Percentiles rank a stretch among this genome's conserved stretches.
Evolutionary conservation across 1,284 basidiomycete species (phyloP).

Genomic region (Ceratobasidium sp.): DNA sequence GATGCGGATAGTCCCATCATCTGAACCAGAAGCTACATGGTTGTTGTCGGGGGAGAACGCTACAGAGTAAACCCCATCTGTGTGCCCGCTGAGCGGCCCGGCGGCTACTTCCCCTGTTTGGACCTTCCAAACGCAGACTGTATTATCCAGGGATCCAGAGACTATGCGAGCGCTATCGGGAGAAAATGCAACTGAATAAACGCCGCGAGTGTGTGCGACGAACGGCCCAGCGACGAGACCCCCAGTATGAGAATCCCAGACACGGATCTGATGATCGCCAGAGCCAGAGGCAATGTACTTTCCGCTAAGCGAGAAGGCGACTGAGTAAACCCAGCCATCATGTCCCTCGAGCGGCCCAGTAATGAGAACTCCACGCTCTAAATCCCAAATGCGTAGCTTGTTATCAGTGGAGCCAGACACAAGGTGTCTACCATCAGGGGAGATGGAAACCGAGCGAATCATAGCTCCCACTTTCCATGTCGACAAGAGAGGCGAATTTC

Average conservation of each 20-base stretch:
- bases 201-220: neutral
- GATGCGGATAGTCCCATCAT: too few species aligned
- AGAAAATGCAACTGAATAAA: neutral
- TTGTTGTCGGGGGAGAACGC: too few species aligned
- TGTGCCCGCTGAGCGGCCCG: neutral
- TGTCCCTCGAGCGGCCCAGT: neutral
- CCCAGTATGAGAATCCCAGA: neutral
- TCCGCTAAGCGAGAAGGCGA: neutral
- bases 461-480: too few species aligned
- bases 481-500: too few species aligned
- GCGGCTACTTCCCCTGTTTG: neutral
- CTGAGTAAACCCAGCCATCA: neutral
- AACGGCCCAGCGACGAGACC: neutral
- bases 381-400: too few species aligned
- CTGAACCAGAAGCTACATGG: too few species aligned
- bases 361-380: too few species aligned
- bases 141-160: neutral
- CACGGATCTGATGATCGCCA: neutral
- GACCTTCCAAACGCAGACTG: constrained; percentile 3
- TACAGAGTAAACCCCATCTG: too few species aligned
- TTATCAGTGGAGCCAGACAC: too few species aligned
- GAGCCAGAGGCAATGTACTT: constrained; percentile 4
- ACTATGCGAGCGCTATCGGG: neutral
- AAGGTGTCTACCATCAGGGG: too few species aligned
- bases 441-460: too few species aligned